Evolutionary conservation across 257 asterid species (phyloP), one percentile per base, ranked within the genome.

Genomic region (Nicotiana tabacum): DNA sequence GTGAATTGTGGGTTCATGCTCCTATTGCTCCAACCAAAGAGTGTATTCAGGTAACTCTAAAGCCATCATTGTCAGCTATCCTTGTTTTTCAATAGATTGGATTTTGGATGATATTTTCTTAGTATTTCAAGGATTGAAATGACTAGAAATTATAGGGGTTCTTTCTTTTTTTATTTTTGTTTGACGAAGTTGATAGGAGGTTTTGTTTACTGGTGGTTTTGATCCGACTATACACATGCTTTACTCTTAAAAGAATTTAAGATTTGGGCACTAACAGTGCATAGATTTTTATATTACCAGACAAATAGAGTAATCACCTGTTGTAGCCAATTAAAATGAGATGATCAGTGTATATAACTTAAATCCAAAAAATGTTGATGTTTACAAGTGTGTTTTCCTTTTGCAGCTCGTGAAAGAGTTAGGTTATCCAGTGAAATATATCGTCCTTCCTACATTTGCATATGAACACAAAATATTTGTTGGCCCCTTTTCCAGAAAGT

Each of bases 401-500:
- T 56, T 82, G 82, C 92, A 96, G 99, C 99, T 96, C 88, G 86
- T 96, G 89, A 94, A 92, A 88, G 99, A 96, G 84, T 83, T 94
- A 74, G 95, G 89, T 43, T 95, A 92, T 83, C 97, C 99, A 3
- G 97, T 94, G 80, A 96, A 94, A 65, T 91, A 91, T 82, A 94
- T 96, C 51, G 84, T 94, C 83, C 91, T 96, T 70, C 99, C 98
- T 72, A 96, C 97, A 35, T 96, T 94, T 85, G 99, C 99, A 11
- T 96, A 96, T 72, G 97, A 96, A 87, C 99, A 96, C 77, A 96
- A 96, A 85, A 96, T 96, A 85, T 96, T 94, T 53, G 98, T 96
- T n/a, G 97, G 99, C 64, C 99, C 99, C 8, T 96, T 96, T 84
- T 96, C 98, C 15, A 93, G 99, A 89, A 91, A 96, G 91, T 96